Base-by-base conservation (phyloP, 202 grass and related monocot genomes). In the Schoenoplectus triqueter region DNA sequence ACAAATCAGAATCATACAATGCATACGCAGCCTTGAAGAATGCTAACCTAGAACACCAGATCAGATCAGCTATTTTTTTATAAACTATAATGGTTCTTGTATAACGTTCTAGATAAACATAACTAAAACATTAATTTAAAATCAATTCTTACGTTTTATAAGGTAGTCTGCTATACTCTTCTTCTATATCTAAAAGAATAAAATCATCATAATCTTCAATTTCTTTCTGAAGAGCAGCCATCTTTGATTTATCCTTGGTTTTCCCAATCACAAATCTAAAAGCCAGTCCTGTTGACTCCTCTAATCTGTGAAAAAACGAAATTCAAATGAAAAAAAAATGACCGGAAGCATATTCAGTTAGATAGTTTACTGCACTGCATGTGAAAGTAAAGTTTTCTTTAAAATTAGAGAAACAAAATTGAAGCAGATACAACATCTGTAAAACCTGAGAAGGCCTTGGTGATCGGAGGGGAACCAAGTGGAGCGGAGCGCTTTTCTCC, bases 21-120 rank as follows among this genome's bases (percentile, higher is more conserved):
- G 96, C 93, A 91, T 96, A 94, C 20, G 96, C 93, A 52, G 96
- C 91, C 86, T 99, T 99, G 84, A 99, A 99, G 90, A 89, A 99
- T 71, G 96, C 93, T 92, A 99, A 94, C 87, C 96, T 99, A 99
- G 79, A 99, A 90, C 51, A 92, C 84, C 86, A 94, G 78, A 94
- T 70, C 51, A 91, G 87, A 90, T 92, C 78, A 99, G 87, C 55
- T 41, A 41, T 70, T 19, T 54, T 70, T 73, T 13, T 80, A 39
- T 18, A 15, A 81, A 57, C 17, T 56, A 7, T 45, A 66, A 51
- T 2, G 11, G n/a, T 7, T 46, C 21, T 31, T 49, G 44, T 15
- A 67, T 14, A 3, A 13, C 13, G 48, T 22, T 2, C 75, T 61
- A 17, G 22, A 78, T 57, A 60, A 77, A 77, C 50, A 56, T 39